phyloP scores from a whole-genome alignment of 2,329 filamentous ascomycete genomes.

The Chrysoporthe deuterocubensis region DNA sequence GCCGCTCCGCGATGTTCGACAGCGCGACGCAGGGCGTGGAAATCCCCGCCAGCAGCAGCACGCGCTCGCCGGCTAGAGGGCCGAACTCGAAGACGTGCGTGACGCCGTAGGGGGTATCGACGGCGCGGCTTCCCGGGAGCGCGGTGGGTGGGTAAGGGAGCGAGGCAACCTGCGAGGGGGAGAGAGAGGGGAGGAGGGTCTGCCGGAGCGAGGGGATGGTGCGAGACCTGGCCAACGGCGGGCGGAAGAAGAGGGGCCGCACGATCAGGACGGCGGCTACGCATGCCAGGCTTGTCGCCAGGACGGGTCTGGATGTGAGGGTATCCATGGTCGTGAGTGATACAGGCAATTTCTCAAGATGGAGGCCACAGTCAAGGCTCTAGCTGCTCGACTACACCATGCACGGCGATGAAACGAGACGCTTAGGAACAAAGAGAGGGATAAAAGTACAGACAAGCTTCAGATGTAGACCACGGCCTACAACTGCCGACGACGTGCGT shows the following conservation, averaged over 20 bases:
- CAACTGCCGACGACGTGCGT: neutral
- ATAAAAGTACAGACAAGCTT: neutral
- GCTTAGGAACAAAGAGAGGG: neutral
- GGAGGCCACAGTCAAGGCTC: no score
- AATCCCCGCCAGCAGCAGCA: constrained; percentile 82
- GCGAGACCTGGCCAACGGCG: constrained; percentile 27
- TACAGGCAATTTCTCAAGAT: neutral
- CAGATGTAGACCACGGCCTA: neutral
- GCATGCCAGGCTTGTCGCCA: constrained; percentile 11
- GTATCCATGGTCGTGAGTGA: constrained; percentile 8
- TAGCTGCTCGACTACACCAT: no score
- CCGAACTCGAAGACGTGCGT: constrained; percentile 85
- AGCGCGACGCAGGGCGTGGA: constrained; percentile 80
- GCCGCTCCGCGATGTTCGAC: constrained; percentile 65
- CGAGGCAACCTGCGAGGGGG: constrained; percentile 5
- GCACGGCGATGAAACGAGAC: neutral
- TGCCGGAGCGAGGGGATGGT: constrained; percentile 32
- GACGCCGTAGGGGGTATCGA: constrained; percentile 74
- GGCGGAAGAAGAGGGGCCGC: constrained; percentile 5
- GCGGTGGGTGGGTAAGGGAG: constrained; percentile 65
- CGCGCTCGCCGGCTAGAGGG: constrained; percentile 71
- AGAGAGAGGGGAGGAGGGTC: constrained; percentile 2
- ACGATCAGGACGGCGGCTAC: constrained; percentile 20
- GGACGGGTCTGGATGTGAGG: constrained; percentile 3
- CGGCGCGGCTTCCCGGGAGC: constrained; percentile 74